Percentiles rank a stretch among this genome's conserved stretches.
Evolutionary conservation across 1,284 basidiomycete genomes (phyloP).

Genomic region (Gymnopus androsaceus): DNA sequence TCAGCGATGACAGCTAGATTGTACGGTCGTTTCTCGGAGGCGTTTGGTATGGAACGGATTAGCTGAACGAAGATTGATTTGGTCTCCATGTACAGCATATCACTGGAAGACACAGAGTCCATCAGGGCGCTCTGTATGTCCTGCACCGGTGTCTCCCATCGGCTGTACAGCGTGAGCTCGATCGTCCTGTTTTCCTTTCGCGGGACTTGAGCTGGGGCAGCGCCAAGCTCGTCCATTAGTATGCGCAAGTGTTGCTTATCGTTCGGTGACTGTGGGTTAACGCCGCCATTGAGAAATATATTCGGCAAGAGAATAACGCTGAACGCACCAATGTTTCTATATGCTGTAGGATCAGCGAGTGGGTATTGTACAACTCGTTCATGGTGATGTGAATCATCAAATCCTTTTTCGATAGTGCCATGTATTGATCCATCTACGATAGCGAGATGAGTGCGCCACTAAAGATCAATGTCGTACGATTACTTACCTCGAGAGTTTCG

Average conservation of each 20-base stretch:
- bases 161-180: constrained; percentile 90
- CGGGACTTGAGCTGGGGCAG: constrained; percentile 91
- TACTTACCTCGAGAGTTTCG: constrained; percentile 89
- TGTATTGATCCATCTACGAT: constrained; percentile 96
- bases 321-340: constrained; percentile 86
- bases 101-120: constrained; percentile 96
- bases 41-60: constrained; percentile 89
- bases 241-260: constrained; percentile 97
- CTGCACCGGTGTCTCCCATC: constrained; percentile 99
- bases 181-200: constrained; percentile 97
- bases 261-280: constrained; percentile 95
- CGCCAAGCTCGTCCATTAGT: constrained; percentile 91
- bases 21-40: constrained; percentile 84
- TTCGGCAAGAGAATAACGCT: constrained; percentile 9
- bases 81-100: constrained; percentile 99
- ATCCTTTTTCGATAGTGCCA: constrained; percentile 99
- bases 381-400: constrained; percentile 98
- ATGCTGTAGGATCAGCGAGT: constrained; percentile 92
- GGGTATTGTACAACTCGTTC: constrained; percentile 98
- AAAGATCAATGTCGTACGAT: background rate
- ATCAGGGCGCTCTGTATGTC: constrained; percentile 96
- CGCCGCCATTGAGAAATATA: constrained; percentile 15
- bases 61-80: constrained; percentile 99
- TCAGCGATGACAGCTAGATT: constrained; percentile 91
- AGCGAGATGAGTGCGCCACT: constrained; percentile 7